Evolutionary conservation across 1,284 basidiomycete genomes (phyloP), one percentile per base, ranked within the genome.

Genomic region (Sutorius eximius): DNA sequence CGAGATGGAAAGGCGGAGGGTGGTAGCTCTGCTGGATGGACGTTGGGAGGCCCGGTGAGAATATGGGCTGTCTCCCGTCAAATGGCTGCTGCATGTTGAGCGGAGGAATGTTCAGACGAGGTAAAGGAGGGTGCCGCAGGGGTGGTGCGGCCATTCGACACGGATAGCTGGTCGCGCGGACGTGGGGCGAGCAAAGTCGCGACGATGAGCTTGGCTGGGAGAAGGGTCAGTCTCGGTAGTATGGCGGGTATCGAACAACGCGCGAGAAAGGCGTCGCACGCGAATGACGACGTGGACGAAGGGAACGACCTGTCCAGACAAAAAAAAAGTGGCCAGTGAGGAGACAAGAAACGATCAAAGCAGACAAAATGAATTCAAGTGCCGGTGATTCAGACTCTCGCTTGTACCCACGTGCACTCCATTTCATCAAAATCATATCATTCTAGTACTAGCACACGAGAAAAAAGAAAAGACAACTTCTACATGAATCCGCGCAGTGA

Each of bases 31-130:
- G 79, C 61, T 84, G 82, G 22, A 86, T 63, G 36, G 81, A 75
- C 3, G 85, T 82, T 20, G 83, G 85, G 40, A 87, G 72, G 49
- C 78, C 81, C 8, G 87, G 86, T 2, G 88, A 87, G 67, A 78
- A 90, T 60, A 87, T 71, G 45, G 77, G 75, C 53, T 75, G 77
- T 56, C 71, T 71, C 15, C 59, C 57, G 40, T 71, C 71, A 51
- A 74, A 71, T 15, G 76, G 77, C 61, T 79, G 82, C 59, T 81
- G 82, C 61, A 77, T 67, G 63, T 65, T 68, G 53, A 81, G 68
- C 43, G 68, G 64, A 11, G 76, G 75, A 37, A 82, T 75, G 61
- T 71, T 77, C 47, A 83, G 74, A 48, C 77, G 74, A 9, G 77
- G 75, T 29, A 77, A 73, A 36, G 76, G 73, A 48, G 75, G 75